Conservation (phyloP, 176 grass and related monocot genomes). For the Cenchrus purpureus region DNA sequence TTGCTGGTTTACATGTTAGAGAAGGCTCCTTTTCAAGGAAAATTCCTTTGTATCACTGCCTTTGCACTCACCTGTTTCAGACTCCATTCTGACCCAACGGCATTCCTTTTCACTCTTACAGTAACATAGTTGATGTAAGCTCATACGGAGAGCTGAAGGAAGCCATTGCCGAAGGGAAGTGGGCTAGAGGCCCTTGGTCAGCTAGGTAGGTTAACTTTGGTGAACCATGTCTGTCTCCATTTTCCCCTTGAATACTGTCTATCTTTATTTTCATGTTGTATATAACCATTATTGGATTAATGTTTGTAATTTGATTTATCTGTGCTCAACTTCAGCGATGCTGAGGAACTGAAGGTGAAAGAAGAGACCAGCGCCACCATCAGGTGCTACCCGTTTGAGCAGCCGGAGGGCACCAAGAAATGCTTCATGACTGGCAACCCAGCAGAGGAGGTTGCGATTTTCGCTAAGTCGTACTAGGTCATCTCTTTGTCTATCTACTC, state of each 20-base stretch:
- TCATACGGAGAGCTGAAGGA: conserved; percentile 89
- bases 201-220: conserved; percentile 60
- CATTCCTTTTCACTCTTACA: conserved; percentile 27
- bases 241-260: neutral
- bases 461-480: conserved; percentile 83
- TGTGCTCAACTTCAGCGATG: conserved; percentile 56
- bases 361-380: conserved; percentile 96
- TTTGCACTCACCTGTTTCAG: neutral
- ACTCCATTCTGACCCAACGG: neutral
- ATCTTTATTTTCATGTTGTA: neutral
- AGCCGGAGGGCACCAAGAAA: conserved; percentile 76
- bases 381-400: conserved; percentile 94
- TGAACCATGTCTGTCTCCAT: neutral
- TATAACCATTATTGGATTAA: neutral
- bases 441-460: conserved; percentile 90
- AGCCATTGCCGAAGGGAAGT: conserved; percentile 82
- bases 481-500: conserved; percentile 13
- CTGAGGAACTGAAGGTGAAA: conserved; percentile 94
- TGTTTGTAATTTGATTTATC: conserved; percentile 2
- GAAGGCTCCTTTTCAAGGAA: neutral
- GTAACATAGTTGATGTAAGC: conserved; percentile 88
- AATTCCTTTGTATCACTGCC: neutral
- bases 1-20: neutral
- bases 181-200: conserved; percentile 99
- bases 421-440: conserved; percentile 96